phyloP scores from a whole-genome alignment of 345 rosid species.

The Gossypium rotundifolium region DNA sequence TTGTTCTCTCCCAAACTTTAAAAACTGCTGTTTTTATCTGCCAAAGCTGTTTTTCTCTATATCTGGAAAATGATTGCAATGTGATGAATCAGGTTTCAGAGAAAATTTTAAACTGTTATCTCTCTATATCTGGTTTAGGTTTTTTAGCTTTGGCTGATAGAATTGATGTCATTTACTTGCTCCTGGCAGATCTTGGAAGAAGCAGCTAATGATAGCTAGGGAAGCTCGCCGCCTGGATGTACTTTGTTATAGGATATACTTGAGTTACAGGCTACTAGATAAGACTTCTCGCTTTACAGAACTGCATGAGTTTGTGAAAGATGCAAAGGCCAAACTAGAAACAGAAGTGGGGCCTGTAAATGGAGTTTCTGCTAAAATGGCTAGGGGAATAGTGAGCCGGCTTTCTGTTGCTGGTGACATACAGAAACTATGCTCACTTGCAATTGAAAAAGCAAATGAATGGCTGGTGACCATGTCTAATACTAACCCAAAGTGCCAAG shows the following conservation, averaged over 20 bases:
- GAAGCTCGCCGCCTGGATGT: conserved; percentile 89
- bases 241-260: conserved; percentile 72
- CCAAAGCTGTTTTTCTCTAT: not conserved
- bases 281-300: conserved; percentile 71
- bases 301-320: conserved; percentile 56
- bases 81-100: not conserved
- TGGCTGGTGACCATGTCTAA: conserved; percentile 38
- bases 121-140: conserved; percentile 5
- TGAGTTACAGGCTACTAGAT: conserved; percentile 70
- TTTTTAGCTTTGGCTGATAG: conserved; percentile 14
- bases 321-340: conserved; percentile 72
- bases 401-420: conserved; percentile 71
- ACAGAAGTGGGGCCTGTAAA: conserved; percentile 76
- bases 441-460: conserved; percentile 62
- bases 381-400: conserved; percentile 83
- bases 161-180: conserved; percentile 21
- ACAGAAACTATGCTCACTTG: conserved; percentile 70
- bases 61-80: not conserved
- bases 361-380: conserved; percentile 63
- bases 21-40: conserved; percentile 7
- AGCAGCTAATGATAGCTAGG: conserved; percentile 73
- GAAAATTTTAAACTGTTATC: not conserved
- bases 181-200: conserved; percentile 77
- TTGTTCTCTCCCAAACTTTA: not conserved
- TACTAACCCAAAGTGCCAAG: conserved; percentile 39